These are phyloP conservation scores for Didymella exigua DNA, from an alignment of 2,329 filamentous ascomycete species.

Conservation along the genomic window DNA sequence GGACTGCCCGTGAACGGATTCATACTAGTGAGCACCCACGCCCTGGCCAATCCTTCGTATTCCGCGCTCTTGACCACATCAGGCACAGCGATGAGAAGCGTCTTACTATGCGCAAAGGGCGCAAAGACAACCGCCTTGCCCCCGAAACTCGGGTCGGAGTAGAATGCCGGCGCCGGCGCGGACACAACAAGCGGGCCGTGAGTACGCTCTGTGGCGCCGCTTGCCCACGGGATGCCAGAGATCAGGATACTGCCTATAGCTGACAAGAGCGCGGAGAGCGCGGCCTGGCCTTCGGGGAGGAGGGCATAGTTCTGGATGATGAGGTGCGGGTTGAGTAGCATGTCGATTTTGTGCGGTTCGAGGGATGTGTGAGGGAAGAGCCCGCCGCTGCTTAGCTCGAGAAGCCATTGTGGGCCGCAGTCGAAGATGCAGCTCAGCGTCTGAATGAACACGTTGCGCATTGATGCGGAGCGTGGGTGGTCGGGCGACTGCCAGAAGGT, in stretches of 20 bases:
- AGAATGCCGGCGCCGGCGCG: slow-evolving; percentile 18
- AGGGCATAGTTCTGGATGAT: slow-evolving; percentile 47
- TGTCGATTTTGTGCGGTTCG: slow-evolving; percentile 27
- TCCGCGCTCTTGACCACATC: slow-evolving; percentile 28
- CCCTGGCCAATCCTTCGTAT: slow-evolving; percentile 32
- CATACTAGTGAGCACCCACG: slow-evolving; percentile 49
- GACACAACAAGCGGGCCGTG: slow-evolving; percentile 40
- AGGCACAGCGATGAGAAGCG: slow-evolving; percentile 39
- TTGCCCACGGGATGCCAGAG: slow-evolving; percentile 43
- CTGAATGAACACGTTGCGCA: slow-evolving; percentile 51
- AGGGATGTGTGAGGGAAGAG: slow-evolving; percentile 23
- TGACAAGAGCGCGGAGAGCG: slow-evolving; percentile 27
- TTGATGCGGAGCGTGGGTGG: slow-evolving; percentile 45
- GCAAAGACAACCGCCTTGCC: slow-evolving; percentile 42
- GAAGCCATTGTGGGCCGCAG: slow-evolving; percentile 49
- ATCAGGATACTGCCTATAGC: slow-evolving; percentile 31
- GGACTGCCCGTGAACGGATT: slow-evolving; percentile 31
- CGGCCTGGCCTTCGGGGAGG: slow-evolving; percentile 26
- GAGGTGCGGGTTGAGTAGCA: slow-evolving; percentile 42
- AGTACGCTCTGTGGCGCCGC: slow-evolving; percentile 36
- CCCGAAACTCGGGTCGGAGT: neutral
- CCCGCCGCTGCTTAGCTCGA: slow-evolving; percentile 42
- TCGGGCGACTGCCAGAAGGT: slow-evolving; percentile 31
- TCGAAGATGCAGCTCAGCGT: slow-evolving; percentile 50
- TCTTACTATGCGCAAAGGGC: slow-evolving; percentile 40